Base-by-base conservation (phyloP, 257 asterid species). In the Echium plantagineum region DNA sequence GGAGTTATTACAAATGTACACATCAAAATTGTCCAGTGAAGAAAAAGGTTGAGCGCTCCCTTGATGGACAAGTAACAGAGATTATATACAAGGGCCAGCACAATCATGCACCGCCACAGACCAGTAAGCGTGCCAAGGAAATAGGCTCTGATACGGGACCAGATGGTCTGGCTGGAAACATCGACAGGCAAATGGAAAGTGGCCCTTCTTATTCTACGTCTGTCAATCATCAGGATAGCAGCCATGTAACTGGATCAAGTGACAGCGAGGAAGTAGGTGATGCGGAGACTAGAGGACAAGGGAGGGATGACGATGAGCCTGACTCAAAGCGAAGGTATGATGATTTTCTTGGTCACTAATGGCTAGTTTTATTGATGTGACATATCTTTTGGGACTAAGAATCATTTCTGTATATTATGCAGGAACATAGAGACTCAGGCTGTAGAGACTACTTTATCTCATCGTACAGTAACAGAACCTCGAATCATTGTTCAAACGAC, bases 401-500 rank as follows among this genome's bases (percentile, higher is more conserved):
- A 24, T 24, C 26, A 3, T 24, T 24, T 24, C 26, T 24, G 18
- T 16, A 24, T 58, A 47, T 58, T 55, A 47, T 59, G 62, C 81
- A 91, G 98, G 82, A 78, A 76, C 19, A 55, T 68, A 7, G 98
- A 80, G 66, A 77, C 78, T 57, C 87, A 64, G 60, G 60, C 78
- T 51, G 60, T 85, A 17, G 96, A 85, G 73, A 82, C 72, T 47
- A 76, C 84, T 30, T 66, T 80, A 57, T 81, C 86, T 13, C 96
- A 85, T 71, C 94, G 91, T 35, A 90, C 93, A 5, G 95, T 90
- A 61, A 81, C 93, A 28, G 98, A 87, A 77, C 90, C 98, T 47
- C 75, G 91, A 77, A 87, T 90, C 73, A 83, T 90, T 52, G 95
- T 90, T 69, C 97, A 90, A 68, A 85, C 94, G 1, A 87, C 95